Conservation (phyloP, 2,329 filamentous ascomycete species). For the Fusarium duplospermum region DNA sequence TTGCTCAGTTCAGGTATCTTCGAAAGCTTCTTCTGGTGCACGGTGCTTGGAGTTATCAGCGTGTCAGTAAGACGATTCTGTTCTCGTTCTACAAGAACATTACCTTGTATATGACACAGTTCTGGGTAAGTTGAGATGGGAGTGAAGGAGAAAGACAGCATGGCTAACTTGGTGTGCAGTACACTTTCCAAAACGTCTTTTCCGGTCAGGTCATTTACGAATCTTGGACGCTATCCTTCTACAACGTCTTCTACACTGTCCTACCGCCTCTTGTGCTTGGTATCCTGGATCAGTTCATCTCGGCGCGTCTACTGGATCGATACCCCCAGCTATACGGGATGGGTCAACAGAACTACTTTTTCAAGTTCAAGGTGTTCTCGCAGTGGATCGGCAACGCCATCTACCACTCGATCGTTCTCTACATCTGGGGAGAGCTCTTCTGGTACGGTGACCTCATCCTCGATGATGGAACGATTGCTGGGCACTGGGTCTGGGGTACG, state of each 20-base stretch:
- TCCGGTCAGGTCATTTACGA: constrained; percentile 98
- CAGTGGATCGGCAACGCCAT: constrained; percentile 95
- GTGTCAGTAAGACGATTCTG: constrained; percentile 94
- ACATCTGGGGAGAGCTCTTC: constrained; percentile 84
- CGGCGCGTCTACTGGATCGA: constrained; percentile 89
- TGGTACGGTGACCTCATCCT: constrained; percentile 85
- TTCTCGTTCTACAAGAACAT: constrained; percentile 99
- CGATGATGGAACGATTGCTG: constrained; percentile 81
- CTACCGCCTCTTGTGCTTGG: constrained; percentile 93
- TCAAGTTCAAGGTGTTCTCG: constrained; percentile 91
- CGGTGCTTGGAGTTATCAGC: constrained; percentile 97
- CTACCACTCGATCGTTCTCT: constrained; percentile 95
- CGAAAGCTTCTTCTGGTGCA: constrained; percentile 95
- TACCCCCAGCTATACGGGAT: constrained; percentile 97
- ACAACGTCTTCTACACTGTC: constrained; percentile 98
- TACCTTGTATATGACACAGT: constrained; percentile 97
- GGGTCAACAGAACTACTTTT: constrained; percentile 92
- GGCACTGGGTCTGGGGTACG: constrained; percentile 98
- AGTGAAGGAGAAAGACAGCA: neutral
- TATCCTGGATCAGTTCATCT: constrained; percentile 98
- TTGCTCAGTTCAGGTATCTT: constrained; percentile 94
- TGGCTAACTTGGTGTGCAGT: constrained; percentile 63
- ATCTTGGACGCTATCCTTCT: constrained; percentile 99
- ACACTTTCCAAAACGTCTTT: constrained; percentile 98
- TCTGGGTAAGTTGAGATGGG: constrained; percentile 77